A percentile compares a stretch with the other conserved stretches of the same genome.
These are phyloP conservation scores for Allodekkera sacchari DNA, from an alignment of 805 yeast genomes.

Conservation along the genomic window DNA sequence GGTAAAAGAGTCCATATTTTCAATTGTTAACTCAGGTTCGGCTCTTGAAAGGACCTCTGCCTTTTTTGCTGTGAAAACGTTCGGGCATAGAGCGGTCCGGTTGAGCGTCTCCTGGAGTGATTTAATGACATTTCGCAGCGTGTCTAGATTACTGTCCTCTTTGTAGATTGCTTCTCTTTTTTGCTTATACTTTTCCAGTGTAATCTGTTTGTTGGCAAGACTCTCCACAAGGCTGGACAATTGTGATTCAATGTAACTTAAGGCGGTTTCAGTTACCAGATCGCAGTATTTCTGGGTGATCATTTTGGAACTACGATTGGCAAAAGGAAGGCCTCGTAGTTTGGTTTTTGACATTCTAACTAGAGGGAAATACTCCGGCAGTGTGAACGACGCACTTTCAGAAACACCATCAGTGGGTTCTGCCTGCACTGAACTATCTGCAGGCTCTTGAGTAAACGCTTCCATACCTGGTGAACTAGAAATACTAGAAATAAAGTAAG, in stretches of 20 bases:
- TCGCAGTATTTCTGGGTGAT: slow-evolving; percentile 3
- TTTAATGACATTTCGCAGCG: slow-evolving; percentile 7
- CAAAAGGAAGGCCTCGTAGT: no score
- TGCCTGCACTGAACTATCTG: no score
- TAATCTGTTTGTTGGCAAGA: slow-evolving; percentile 7
- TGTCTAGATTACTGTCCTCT: slow-evolving; percentile 8
- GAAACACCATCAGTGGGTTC: no score
- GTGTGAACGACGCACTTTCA: not conserved
- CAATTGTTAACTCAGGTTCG: slow-evolving; percentile 16
- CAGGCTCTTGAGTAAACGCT: no score
- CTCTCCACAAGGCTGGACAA: slow-evolving; percentile 13
- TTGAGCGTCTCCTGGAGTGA: slow-evolving; percentile 5
- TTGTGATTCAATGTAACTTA: slow-evolving; percentile 10
- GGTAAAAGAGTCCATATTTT: slow-evolving; percentile 4
- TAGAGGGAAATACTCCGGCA: slow-evolving; percentile 21
- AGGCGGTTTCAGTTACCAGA: slow-evolving; percentile 8
- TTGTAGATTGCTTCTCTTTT: slow-evolving; percentile 7
- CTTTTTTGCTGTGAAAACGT: slow-evolving; percentile 13
- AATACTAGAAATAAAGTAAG: no score
- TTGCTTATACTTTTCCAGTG: slow-evolving; percentile 9
- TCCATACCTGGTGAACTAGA: no score
- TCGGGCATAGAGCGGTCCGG: slow-evolving; percentile 5
- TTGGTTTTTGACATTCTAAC: slow-evolving; percentile 6
- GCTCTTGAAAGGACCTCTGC: slow-evolving; percentile 14
- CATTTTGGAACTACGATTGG: no score